Base-by-base conservation (phyloP, 2,329 filamentous ascomycete species). In the Talaromyces funiculosus region DNA sequence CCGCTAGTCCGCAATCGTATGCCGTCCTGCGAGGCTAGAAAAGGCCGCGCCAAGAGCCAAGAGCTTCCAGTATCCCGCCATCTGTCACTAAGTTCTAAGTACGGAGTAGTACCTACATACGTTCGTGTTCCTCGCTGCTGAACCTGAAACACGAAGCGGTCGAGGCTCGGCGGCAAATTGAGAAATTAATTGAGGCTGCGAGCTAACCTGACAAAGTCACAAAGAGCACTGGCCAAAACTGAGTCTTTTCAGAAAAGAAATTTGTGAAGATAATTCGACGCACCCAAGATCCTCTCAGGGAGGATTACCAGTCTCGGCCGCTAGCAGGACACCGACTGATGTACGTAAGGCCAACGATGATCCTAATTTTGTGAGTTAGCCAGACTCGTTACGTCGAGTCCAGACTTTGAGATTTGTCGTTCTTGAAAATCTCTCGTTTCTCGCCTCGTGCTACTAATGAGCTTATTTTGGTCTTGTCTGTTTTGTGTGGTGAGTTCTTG, bases 141-240 rank as follows among this genome's bases (percentile, higher is more conserved):
- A 40, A 55, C 6, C 29, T 57, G 42, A 57, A 35, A 57, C 40
- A 57, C 26, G 10, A n/a, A 29, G 29, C 35, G 22, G 53, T 31
- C 31, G 40, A 57, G 54, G 55, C 54, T 49, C 55, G 12, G 55
- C 55, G 26, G 42, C 31, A 57, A 29, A 45, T 33, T 9, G 33
- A 51, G 47, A 33, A 20, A 14, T 35, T 14, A 4, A 20, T 20
- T 33, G 47, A 33, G 47, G 47, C n/a, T 51, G 47, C 35, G 29
- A 35, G 16, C 14, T 4, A 26, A 16, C 24, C 20, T 45, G 42
- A 26, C 20, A 8, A 26, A 8, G 7, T 47, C 43, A 47, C 42
- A 43, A 24, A 24, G 42, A 16, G 20, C 10, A 43, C 8, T 12
- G 4, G n/a, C 20, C 38, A 22, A 43, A 5, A 3, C 1, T 5